phyloP scores from a whole-genome alignment of 2,329 filamentous ascomycete species.

The Phaeoacremonium minimum region DNA sequence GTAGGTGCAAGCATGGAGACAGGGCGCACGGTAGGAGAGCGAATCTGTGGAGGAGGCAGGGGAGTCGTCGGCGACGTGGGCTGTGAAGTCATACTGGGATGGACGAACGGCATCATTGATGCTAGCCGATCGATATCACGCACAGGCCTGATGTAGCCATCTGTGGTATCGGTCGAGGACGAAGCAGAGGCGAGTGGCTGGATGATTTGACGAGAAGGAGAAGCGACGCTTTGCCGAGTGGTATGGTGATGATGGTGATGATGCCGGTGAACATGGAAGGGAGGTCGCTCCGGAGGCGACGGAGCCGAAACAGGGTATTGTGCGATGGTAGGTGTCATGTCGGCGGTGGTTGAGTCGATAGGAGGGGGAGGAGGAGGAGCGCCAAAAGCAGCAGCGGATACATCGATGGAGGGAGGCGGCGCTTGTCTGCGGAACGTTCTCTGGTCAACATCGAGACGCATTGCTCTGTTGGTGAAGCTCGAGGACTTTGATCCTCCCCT shows the following conservation, averaged over 20 bases:
- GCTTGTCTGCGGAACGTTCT: constrained; percentile 69
- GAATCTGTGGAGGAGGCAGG: constrained; percentile 60
- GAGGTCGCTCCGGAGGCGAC: constrained; percentile 67
- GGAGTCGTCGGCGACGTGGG: constrained; percentile 89
- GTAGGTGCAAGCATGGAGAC: constrained; percentile 48
- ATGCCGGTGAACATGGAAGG: constrained; percentile 44
- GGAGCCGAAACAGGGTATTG: constrained; percentile 63
- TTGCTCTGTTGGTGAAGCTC: constrained; percentile 49
- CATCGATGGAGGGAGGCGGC: constrained; percentile 80
- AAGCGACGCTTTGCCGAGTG: constrained; percentile 41
- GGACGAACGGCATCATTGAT: constrained; percentile 70
- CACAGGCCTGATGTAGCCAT: constrained; percentile 75
- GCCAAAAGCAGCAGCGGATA: constrained; percentile 53
- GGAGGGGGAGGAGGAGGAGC: too few relatives aligned
- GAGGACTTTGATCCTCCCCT: constrained; percentile 43
- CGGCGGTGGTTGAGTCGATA: constrained; percentile 41
- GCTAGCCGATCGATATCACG: constrained; percentile 79
- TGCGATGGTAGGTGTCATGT: constrained; percentile 56
- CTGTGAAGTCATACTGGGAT: constrained; percentile 73
- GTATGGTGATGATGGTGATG: constrained; percentile 42
- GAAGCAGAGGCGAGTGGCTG: constrained; percentile 66
- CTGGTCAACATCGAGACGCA: constrained; percentile 52
- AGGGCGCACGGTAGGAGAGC: constrained; percentile 51
- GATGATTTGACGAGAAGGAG: constrained; percentile 45
- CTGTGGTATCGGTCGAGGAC: constrained; percentile 62